A percentile compares a stretch with the other conserved stretches of the same genome.
phyloP scores from a whole-genome alignment of 169 alveolate genomes.

The Plasmodium vivax region DNA sequence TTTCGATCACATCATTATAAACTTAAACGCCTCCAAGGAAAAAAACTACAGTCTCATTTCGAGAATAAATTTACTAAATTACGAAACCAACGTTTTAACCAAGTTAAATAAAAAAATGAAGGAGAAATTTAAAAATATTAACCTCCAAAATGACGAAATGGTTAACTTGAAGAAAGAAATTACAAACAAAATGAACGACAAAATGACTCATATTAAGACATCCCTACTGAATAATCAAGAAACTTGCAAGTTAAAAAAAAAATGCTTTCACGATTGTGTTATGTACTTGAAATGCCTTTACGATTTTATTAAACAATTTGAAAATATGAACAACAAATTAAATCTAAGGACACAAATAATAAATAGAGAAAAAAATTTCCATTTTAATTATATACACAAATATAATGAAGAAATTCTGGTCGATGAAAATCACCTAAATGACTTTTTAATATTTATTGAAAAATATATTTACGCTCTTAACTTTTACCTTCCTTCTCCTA shows the following conservation, averaged over 20 bases:
- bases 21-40: conserved; percentile 72
- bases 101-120: conserved; percentile 69
- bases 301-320: conserved; percentile 58
- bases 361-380: conserved; percentile 59
- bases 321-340: conserved; percentile 63
- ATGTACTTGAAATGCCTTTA: conserved; percentile 41
- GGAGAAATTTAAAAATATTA: conserved; percentile 44
- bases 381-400: conserved; percentile 67
- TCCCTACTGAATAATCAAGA: conserved; percentile 56
- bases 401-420: conserved; percentile 66
- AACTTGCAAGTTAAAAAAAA: conserved; percentile 63
- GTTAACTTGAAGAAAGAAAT: conserved; percentile 24
- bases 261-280: conserved; percentile 64
- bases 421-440: conserved; percentile 62
- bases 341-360: conserved; percentile 59
- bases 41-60: conserved; percentile 71
- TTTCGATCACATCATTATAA: conserved; percentile 69
- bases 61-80: conserved; percentile 63
- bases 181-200: conserved; percentile 57
- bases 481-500: conserved; percentile 50
- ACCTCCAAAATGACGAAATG: conserved; percentile 61
- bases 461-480: conserved; percentile 65
- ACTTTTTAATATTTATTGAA: conserved; percentile 68
- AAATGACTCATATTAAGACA: conserved; percentile 47
- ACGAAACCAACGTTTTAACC: conserved; percentile 63